These are phyloP conservation scores for Pseudocercospora cruenta DNA, from an alignment of 2,329 filamentous ascomycete genomes.

Conservation along the genomic window DNA sequence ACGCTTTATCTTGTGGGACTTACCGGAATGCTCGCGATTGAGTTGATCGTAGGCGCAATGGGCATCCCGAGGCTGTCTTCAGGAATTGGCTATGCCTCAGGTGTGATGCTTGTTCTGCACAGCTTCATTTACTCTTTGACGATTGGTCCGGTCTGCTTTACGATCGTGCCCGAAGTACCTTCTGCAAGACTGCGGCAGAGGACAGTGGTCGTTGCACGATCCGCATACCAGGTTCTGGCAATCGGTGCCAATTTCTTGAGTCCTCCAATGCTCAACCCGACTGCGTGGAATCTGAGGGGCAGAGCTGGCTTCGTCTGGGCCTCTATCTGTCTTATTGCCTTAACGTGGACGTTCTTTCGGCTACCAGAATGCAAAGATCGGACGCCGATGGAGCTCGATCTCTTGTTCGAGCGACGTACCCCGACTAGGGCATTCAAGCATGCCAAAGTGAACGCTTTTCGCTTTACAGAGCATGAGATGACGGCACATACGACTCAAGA, in stretches of 20 bases:
- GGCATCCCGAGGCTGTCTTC: background rate
- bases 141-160: slow-evolving; percentile 36
- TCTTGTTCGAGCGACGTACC: background rate
- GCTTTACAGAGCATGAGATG: background rate
- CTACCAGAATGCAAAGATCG: slow-evolving; percentile 27
- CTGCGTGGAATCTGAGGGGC: slow-evolving; percentile 37
- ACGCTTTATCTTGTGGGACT: slow-evolving; percentile 42
- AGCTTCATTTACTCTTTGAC: slow-evolving; percentile 31
- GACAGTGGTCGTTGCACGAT: slow-evolving; percentile 34
- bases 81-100: slow-evolving; percentile 24
- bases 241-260: background rate
- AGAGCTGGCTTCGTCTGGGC: slow-evolving; percentile 42
- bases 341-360: slow-evolving; percentile 37
- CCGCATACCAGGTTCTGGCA: slow-evolving; percentile 23
- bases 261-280: slow-evolving; percentile 36
- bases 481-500: background rate
- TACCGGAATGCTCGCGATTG: slow-evolving; percentile 23
- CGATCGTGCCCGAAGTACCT: slow-evolving; percentile 34
- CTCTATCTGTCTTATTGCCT: slow-evolving; percentile 31
- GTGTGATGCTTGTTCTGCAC: slow-evolving; percentile 19
- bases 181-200: slow-evolving; percentile 34
- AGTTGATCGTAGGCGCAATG: slow-evolving; percentile 26
- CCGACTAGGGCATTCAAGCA: background rate
- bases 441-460: background rate
- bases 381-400: background rate